Evolutionary conservation across 1,284 basidiomycete species (phyloP), one percentile per base, ranked within the genome.

Genomic region (Laetiporus sulphureus): DNA sequence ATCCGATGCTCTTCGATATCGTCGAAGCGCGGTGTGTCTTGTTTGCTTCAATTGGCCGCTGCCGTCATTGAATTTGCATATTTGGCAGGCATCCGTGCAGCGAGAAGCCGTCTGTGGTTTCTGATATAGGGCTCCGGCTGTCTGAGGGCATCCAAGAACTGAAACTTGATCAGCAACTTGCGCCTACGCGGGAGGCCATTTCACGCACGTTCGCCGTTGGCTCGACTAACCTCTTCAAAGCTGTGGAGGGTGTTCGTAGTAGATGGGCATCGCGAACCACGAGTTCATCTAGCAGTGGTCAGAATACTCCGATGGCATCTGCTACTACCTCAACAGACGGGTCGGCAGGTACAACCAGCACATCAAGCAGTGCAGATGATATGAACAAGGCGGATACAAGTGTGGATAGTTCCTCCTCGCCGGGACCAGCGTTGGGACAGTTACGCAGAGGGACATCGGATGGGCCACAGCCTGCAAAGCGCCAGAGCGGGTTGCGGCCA

Each of bases 81-180:
- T 18, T 45, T 36, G 32, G 11, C 49, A 83, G 83, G 36, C 92
- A 95, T 62, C 92, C 92, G 27, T 94, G 90, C 58, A 85, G 81
- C 45, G 87, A 90, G 50, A 89, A 87, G 58, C 84, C 86, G 0
- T 86, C 84, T n/a, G 79, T 90, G 1, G 86, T 95, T 2, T 73
- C 89, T 4, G 92, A 97, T 54, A 83, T 97, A 27, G 86, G 91
- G 11, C 71, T 96, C 6, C 81, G 92, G 5, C 72, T 97, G 12
- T 74, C 78, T 47, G 91, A 96, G 65, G 91, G 92, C 2, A 77
- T 96, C 23, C 90, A 95, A 58, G 92, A 95, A 22, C 73, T 96
- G 36, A 89, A 86, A 57, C 63, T 96, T 3, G 89, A 94, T 23
- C 86, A 95, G 61, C 87, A 91, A 52, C 75, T 96, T 3, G 91